Evolutionary conservation across 257 asterid genomes (phyloP).

Genomic region (Voacanga thouarsii): DNA sequence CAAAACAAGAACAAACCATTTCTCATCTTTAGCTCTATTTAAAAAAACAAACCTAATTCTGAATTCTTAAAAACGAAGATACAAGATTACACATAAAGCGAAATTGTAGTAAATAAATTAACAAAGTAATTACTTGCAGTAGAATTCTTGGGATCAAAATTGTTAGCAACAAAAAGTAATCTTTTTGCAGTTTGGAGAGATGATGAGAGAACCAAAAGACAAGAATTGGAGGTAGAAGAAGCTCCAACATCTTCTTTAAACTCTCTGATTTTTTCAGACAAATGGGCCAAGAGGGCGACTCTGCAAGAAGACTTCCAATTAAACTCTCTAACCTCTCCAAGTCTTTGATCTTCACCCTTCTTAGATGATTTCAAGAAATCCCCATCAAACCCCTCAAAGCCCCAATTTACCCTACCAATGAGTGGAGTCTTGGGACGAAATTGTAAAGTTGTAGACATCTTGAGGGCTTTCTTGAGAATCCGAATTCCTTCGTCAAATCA

Average conservation of each 20-base stretch:
- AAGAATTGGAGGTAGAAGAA: slow-evolving; percentile 36
- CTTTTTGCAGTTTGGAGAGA: slow-evolving; percentile 41
- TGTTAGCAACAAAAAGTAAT: slow-evolving; percentile 33
- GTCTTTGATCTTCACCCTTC: slow-evolving; percentile 32
- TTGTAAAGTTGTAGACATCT: slow-evolving; percentile 55
- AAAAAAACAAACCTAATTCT: not conserved
- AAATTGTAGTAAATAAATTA: not conserved
- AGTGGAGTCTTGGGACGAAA: slow-evolving; percentile 54
- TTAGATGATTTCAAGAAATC: slow-evolving; percentile 43
- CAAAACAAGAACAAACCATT: not conserved
- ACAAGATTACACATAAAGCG: not conserved
- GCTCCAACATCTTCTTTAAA: slow-evolving; percentile 35
- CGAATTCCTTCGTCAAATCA: slow-evolving; percentile 44
- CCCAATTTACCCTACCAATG: slow-evolving; percentile 34
- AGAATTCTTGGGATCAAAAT: slow-evolving; percentile 28
- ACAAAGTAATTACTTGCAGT: slow-evolving; percentile 23
- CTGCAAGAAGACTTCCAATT: too few relatives aligned
- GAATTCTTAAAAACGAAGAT: not conserved
- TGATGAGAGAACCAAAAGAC: slow-evolving; percentile 51
- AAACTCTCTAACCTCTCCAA: too few relatives aligned
- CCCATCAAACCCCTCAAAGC: slow-evolving; percentile 42
- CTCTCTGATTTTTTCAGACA: slow-evolving; percentile 78
- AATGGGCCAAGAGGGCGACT: slow-evolving; percentile 67
- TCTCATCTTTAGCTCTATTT: not conserved
- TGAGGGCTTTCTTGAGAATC: slow-evolving; percentile 51